Base-by-base conservation (phyloP, 139 green algal genomes). In the Tetratostichococcus sp. region DNA sequence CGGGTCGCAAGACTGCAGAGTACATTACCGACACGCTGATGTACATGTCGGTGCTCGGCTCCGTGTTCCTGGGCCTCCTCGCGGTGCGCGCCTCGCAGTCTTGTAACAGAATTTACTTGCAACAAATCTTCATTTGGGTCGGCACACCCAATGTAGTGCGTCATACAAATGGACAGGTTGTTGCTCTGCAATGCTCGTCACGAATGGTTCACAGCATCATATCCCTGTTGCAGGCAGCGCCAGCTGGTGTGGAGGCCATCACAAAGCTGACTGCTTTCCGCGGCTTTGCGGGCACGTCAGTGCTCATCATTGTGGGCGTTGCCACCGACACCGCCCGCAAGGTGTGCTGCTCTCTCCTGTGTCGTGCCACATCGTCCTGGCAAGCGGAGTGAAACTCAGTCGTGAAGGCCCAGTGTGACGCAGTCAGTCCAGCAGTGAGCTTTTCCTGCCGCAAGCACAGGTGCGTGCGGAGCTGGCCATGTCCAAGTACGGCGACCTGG, bases 251-350 rank as follows among this genome's bases (percentile, higher is more conserved):
- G 43, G 95, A 99, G 83, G 81, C 62, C 26, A 28, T 95, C 22
- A 97, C 91, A 19, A 81, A 91, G 76, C 43, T 87, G 66, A 90
- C 88, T 30, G 92, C 95, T 0, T 97, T 99, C 87, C 85, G 96
- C 26, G 96, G 96, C 32, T 99, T 99, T 84, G 96, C 95, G 2
- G 96, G 96, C 31, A 98, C 95, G 0, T 92, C 79, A n/a, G 82
- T 98, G 71, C 88, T 94, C 75, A 87, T 85, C 73, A 67, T 90
- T 6, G 88, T 93, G 74, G 93, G 94, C 70, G 96, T 98, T 57
- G 96, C 96, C 25, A 98, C 94, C 0, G 96, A 99, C 85, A 97
- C 92, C 4, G 95, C 94, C 0, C 83, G 94, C 35, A 90, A 91
- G 33, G 89, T 99, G 35, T 79, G 19, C 11, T n/a, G n/a, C n/a